These are phyloP conservation scores for Pharnaceum exiguum DNA, from an alignment of 148 eudicot genomes.

Conservation along the genomic window DNA sequence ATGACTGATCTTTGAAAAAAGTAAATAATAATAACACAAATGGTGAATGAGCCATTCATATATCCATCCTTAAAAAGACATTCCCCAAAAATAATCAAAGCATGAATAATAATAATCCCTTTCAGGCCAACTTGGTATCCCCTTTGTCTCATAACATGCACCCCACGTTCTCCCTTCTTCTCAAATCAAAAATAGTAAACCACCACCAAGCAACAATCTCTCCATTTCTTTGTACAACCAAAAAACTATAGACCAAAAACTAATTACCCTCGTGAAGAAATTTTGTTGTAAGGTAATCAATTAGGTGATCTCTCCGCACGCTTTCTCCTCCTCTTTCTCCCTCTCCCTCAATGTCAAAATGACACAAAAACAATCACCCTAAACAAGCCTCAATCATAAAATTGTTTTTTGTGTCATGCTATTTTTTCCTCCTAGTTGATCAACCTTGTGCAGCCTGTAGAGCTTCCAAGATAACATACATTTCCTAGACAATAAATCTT, in stretches of 20 bases:
- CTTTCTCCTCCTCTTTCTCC: background rate
- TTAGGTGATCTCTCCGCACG: constrained; percentile 4
- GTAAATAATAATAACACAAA: too few relatives aligned
- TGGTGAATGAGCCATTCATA: background rate
- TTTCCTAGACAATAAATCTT: background rate
- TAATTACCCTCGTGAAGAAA: background rate
- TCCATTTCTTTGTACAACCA: constrained; percentile 4
- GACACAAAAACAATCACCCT: constrained; percentile 24
- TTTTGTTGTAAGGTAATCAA: too few relatives aligned
- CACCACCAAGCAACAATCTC: constrained; percentile 16
- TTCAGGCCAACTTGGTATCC: constrained; percentile 17
- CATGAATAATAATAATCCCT: too few relatives aligned
- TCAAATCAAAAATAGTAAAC: constrained; percentile 28
- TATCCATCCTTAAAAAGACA: background rate
- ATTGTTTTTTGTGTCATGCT: constrained; percentile 19
- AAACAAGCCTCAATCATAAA: background rate
- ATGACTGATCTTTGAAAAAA: too few relatives aligned
- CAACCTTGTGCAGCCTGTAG: background rate
- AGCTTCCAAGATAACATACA: too few relatives aligned
- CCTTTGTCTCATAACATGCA: constrained; percentile 20
- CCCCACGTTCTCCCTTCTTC: constrained; percentile 18
- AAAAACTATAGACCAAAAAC: background rate
- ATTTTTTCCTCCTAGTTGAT: constrained; percentile 8
- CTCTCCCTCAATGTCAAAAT: constrained; percentile 7
- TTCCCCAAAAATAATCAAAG: constrained; percentile 3